A percentile compares a stretch with the other conserved stretches of the same genome.
Evolutionary conservation across 176 grass and related monocot species (phyloP).

Genomic region (Avena atlantica): DNA sequence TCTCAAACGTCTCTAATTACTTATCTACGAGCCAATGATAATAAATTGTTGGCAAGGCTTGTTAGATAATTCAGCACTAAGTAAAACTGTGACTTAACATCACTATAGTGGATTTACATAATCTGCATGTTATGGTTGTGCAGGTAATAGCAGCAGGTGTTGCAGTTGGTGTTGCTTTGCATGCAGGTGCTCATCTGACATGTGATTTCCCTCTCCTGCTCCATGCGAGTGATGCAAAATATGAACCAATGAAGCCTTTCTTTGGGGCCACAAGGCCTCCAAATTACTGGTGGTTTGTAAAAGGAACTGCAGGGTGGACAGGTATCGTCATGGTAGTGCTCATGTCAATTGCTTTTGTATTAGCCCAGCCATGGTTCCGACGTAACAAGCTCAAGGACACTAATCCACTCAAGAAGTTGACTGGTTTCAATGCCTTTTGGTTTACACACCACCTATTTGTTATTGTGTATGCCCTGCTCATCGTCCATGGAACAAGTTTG

Average conservation of each 20-base stretch:
- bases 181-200: constrained; percentile 79
- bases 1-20: not conserved
- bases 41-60: not conserved
- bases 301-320: constrained; percentile 94
- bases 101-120: constrained; percentile 27
- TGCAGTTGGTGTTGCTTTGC: constrained; percentile 70
- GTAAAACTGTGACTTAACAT: not conserved
- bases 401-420: constrained; percentile 80
- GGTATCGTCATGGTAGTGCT: constrained; percentile 78
- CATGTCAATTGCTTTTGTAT: constrained; percentile 77
- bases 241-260: constrained; percentile 80
- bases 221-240: constrained; percentile 61
- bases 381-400: constrained; percentile 70
- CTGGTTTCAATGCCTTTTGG: constrained; percentile 97
- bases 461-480: constrained; percentile 77
- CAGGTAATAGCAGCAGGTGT: constrained; percentile 92
- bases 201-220: constrained; percentile 92
- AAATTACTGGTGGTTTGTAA: constrained; percentile 98
- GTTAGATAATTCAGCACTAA: not conserved
- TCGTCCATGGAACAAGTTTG: constrained; percentile 73
- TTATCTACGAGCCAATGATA: not conserved
- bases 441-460: constrained; percentile 92
- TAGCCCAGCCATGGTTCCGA: constrained; percentile 92
- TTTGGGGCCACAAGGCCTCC: constrained; percentile 68
- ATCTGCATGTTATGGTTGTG: constrained; percentile 15